phyloP scores from a whole-genome alignment of 768 basidiomycete species.

The Gyrodon lividus region DNA sequence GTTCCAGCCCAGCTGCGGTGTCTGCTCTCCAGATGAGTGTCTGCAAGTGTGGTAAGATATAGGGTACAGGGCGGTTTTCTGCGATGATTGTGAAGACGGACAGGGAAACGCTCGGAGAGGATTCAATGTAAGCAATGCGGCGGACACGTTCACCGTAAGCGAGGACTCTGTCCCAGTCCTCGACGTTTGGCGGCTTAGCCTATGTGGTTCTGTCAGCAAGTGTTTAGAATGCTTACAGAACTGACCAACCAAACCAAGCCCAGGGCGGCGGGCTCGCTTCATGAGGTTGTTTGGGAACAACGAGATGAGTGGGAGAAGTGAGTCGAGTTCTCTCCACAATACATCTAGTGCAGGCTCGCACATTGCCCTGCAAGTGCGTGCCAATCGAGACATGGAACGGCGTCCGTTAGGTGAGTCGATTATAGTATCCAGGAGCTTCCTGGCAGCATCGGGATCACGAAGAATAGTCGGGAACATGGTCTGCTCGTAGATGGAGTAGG shows the following conservation, averaged over 20 bases:
- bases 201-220: slow-evolving; percentile 25
- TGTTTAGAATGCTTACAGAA: background rate
- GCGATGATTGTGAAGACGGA: slow-evolving; percentile 68
- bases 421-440: slow-evolving; percentile 50
- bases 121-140: slow-evolving; percentile 69
- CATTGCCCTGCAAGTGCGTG: slow-evolving; percentile 73
- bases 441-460: slow-evolving; percentile 59
- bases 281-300: slow-evolving; percentile 67
- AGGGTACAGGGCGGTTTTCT: slow-evolving; percentile 58
- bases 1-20: slow-evolving; percentile 62
- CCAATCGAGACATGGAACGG: slow-evolving; percentile 65
- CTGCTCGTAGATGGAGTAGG: slow-evolving; percentile 48
- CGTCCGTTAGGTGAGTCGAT: slow-evolving; percentile 61
- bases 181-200: slow-evolving; percentile 59
- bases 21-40: slow-evolving; percentile 74
- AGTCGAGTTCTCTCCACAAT: slow-evolving; percentile 79
- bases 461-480: slow-evolving; percentile 56
- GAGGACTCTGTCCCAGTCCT: slow-evolving; percentile 69
- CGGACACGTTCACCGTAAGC: slow-evolving; percentile 67
- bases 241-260: slow-evolving; percentile 68
- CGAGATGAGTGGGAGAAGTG: slow-evolving; percentile 66
- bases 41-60: slow-evolving; percentile 67
- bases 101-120: slow-evolving; percentile 57
- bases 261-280: slow-evolving; percentile 70
- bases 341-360: slow-evolving; percentile 69